Evolutionary conservation across 768 basidiomycete genomes (phyloP), one percentile per base, ranked within the genome.

Genomic region (Pleurotus tuber-regium): DNA sequence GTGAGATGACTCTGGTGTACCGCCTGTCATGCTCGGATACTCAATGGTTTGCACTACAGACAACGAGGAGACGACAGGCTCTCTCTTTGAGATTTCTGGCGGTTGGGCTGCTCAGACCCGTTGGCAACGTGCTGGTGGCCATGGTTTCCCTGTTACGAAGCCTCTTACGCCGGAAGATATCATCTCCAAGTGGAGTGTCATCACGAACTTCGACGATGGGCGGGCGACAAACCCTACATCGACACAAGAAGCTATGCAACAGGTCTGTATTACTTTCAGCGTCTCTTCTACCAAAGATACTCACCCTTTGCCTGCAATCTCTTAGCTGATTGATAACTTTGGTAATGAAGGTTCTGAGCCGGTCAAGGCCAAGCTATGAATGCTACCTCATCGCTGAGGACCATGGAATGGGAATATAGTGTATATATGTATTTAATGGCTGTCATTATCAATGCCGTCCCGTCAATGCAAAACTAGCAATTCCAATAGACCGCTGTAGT

Each of bases 61-160:
- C 50, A 95, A 96, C 59, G 74, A 76, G 14, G 79, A 84, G 30
- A 84, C 83, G 6, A 80, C 86, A 10, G 89, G 90, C 6, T 71
- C 74, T 4, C 63, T 99, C 43, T 95, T 95, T 66, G 95, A 98
- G 66, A 80, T 93, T 33, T 79, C 78, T 11, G 94, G 89, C 19
- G 97, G 96, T 0, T 98, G 93, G 90, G 87, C 88, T 2, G 91
- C 91, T 1, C 84, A 94, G 66, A 86, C 89, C 26, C 79, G 96
- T 52, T 99, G 96, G 95, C 89, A 98, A 66, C 83, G 92, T 11
- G 75, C 92, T 7, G 88, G 86, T 1, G 97, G 95, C 8, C 72
- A 86, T 61, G 87, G 89, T 5, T 98, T 98, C 83, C 87, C 93
- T 4, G 79, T 86, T 29, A 86, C 86, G 63, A 77, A 77, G 53